These are phyloP conservation scores for Penicillium sp. DNA, from an alignment of 2,329 filamentous ascomycete species.

Conservation along the genomic window DNA sequence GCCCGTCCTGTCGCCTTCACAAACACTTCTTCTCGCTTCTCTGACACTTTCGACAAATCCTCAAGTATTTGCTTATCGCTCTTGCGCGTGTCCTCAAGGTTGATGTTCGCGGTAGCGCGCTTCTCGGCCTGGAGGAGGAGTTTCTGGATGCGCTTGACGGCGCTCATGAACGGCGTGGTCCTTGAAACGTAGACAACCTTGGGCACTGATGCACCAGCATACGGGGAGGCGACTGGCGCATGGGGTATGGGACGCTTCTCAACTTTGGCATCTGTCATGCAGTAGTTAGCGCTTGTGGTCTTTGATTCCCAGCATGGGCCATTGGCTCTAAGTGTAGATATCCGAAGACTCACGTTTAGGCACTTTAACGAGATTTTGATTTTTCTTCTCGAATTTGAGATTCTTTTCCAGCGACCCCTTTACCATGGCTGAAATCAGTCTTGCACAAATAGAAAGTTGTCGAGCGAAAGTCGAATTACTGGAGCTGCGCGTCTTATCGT, in stretches of 20 bases:
- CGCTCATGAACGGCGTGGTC: constrained; percentile 57
- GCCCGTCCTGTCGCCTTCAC: constrained; percentile 61
- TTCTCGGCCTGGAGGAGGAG: constrained; percentile 55
- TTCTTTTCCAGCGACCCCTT: constrained; percentile 26
- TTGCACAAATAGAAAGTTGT: neutral
- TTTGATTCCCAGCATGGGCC: neutral
- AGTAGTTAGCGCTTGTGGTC: constrained; percentile 8
- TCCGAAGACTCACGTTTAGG: constrained; percentile 35
- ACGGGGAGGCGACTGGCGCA: constrained; percentile 55
- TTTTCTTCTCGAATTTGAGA: constrained; percentile 43
- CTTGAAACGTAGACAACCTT: constrained; percentile 59
- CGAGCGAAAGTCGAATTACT: neutral
- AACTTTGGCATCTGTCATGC: constrained; percentile 46
- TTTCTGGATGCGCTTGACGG: constrained; percentile 59
- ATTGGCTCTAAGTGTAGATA: neutral
- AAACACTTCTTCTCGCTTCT: constrained; percentile 52
- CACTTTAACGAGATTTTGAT: constrained; percentile 36
- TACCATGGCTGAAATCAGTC: constrained; percentile 16
- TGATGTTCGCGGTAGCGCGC: constrained; percentile 48
- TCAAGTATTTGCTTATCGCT: constrained; percentile 34
- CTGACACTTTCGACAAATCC: constrained; percentile 33
- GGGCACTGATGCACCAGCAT: constrained; percentile 47
- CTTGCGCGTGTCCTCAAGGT: constrained; percentile 33
- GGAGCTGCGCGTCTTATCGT: constrained; percentile 12
- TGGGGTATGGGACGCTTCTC: constrained; percentile 60